Evolutionary conservation across 768 basidiomycete genomes (phyloP), one percentile per base, ranked within the genome.

Genomic region (Podaxis sp.): DNA sequence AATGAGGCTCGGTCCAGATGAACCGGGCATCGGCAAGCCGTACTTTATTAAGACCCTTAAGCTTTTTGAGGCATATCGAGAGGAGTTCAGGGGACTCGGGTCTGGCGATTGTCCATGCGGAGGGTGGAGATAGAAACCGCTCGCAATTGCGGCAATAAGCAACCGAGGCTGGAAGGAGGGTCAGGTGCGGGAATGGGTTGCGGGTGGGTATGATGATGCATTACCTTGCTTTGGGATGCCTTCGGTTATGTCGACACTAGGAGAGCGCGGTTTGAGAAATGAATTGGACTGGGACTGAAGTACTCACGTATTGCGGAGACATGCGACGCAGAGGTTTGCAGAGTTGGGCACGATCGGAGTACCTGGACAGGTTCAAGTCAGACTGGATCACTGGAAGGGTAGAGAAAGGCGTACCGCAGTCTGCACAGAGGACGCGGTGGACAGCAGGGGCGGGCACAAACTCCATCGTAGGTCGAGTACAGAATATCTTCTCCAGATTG

Each of bases 1-100:
- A 95, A 77, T 99, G 96, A 2, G 97, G 97, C 72, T 99, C 97
- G 22, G 97, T 99, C 97, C 97, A 99, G 70, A 99, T 94, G 74
- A 99, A 99, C 66, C 95, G 93, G 2, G 97, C 97, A 65, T 99
- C 96, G n/a, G 97, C 96, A 48, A 99, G 77, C 54, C 96, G 91
- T 28, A 99, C 95, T 80, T 94, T 96, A 69, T 87, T 89, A 24
- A 99, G 80, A 2, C 95, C 95, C 72, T 96, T 96, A 69, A 99
- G 86, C 74, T 96, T 96, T 73, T 92, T 93, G 63, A 99, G 77
- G 74, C 97, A 99, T 62, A 99, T 88, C 2, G 96, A 92, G 36
- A 99, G 83, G 26, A 99, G 82, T 71, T 99, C 96, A 57, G 96
- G 79, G 0, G 94, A 96, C 79, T 99, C 97, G 0, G 91, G 93